Conservation (phyloP, 2,329 filamentous ascomycete genomes). For the Lithohypha guttulata region DNA sequence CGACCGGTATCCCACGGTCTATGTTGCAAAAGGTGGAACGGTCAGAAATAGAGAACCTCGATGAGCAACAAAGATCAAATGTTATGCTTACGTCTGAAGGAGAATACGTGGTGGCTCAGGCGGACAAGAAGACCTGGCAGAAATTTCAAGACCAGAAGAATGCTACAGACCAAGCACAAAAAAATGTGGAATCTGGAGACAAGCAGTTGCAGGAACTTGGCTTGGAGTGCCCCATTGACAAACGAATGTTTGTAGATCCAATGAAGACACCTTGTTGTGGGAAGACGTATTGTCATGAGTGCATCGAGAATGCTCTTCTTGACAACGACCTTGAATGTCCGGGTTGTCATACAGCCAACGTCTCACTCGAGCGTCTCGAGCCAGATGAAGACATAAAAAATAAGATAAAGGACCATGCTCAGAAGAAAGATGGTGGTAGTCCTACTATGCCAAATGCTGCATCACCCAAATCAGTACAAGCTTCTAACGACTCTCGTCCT, state of each 20-base stretch:
- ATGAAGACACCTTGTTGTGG: constrained; percentile 98
- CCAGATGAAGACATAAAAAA: constrained; percentile 66
- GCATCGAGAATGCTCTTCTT: constrained; percentile 97
- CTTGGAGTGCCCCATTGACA: constrained; percentile 90
- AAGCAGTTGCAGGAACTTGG: constrained; percentile 82
- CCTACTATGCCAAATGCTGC: constrained; percentile 12
- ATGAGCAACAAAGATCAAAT: constrained; percentile 71
- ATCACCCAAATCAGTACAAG: constrained; percentile 13
- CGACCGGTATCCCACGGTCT: constrained; percentile 90
- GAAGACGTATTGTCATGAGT: constrained; percentile 98
- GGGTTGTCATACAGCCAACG: constrained; percentile 77
- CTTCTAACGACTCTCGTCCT: constrained; percentile 11
- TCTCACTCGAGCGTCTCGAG: constrained; percentile 83
- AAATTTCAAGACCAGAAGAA: constrained; percentile 89
- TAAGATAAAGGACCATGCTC: constrained; percentile 67
- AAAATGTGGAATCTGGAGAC: constrained; percentile 63
- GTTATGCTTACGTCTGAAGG: constrained; percentile 98
- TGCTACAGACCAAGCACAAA: constrained; percentile 70
- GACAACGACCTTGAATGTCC: constrained; percentile 97
- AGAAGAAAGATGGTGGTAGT: constrained; percentile 36
- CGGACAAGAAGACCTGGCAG: constrained; percentile 93
- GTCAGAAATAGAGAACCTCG: constrained; percentile 44
- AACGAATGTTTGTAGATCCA: constrained; percentile 95
- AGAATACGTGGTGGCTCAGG: constrained; percentile 92
- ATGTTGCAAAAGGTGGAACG: constrained; percentile 95